A percentile compares a stretch with the other conserved stretches of the same genome.
Evolutionary conservation across 176 grass and related monocot species (phyloP).

Genomic region (Aegilops tauschii): DNA sequence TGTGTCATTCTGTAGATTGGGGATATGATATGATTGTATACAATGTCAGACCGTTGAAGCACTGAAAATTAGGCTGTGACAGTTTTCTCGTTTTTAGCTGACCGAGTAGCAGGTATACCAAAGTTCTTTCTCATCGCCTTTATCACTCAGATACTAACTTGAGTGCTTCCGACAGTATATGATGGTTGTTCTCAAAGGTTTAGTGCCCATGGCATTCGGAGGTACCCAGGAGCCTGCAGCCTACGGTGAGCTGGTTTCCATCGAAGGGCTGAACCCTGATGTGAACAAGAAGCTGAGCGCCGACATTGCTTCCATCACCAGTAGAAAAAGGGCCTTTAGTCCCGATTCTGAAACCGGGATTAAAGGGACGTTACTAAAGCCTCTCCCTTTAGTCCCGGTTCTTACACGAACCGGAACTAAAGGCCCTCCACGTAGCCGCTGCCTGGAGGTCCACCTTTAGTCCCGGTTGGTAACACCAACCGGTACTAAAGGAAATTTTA

Average conservation of each 20-base stretch:
- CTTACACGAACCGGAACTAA: no score
- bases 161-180: conserved; percentile 51
- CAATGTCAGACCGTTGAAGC: background rate
- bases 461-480: no score
- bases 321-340: no score
- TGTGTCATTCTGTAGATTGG: background rate
- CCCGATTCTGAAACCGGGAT: no score
- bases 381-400: no score
- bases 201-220: conserved; percentile 78
- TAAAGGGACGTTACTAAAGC: no score
- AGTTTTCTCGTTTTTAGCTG: background rate
- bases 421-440: no score
- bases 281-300: conserved; percentile 84
- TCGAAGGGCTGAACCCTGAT: conserved; percentile 66
- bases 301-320: conserved; percentile 49
- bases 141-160: conserved; percentile 4
- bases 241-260: conserved; percentile 75
- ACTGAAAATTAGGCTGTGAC: background rate
- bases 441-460: no score
- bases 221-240: conserved; percentile 76
- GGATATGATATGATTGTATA: background rate
- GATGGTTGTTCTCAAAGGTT: conserved; percentile 89
- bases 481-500: no score
- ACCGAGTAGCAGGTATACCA: background rate
- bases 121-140: background rate